Conservation (phyloP, 2,329 filamentous ascomycete genomes). For the Sphaceloma murrayae region DNA sequence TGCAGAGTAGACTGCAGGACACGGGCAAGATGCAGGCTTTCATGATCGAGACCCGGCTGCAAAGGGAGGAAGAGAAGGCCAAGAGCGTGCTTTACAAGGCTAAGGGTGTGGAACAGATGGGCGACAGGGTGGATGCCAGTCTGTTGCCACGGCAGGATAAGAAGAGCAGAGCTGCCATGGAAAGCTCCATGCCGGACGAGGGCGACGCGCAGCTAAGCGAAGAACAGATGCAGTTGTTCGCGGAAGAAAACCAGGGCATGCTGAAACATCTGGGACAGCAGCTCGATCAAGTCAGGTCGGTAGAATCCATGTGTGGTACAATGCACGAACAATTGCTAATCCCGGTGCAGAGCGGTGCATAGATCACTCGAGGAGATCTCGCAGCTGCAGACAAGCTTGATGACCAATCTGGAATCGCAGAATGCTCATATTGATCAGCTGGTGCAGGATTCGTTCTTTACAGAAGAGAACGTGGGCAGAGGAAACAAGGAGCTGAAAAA, state of each 20-base stretch:
- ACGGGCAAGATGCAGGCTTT: conserved; percentile 69
- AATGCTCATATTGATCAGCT: conserved; percentile 83
- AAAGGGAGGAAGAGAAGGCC: conserved; percentile 78
- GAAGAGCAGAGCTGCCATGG: conserved; percentile 7
- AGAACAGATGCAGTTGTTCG: conserved; percentile 88
- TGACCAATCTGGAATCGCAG: conserved; percentile 75
- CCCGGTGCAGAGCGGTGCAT: conserved; percentile 74
- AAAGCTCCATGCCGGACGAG: conserved; percentile 1
- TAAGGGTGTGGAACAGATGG: conserved; percentile 26
- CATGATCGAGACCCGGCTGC: conserved; percentile 88
- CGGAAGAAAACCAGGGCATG: conserved; percentile 86
- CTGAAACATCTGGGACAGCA: conserved; percentile 87
- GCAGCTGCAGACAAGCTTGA: conserved; percentile 80
- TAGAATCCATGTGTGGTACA: no score
- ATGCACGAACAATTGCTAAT: no score
- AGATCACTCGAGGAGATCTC: conserved; percentile 87
- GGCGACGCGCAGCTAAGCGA: conserved; percentile 28
- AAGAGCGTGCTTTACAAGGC: conserved; percentile 73
- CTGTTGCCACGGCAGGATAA: conserved; percentile 8
- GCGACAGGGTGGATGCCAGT: conserved; percentile 1
- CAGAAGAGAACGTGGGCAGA: conserved; percentile 73
- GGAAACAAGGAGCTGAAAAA: conserved; percentile 88
- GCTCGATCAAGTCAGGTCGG: conserved; percentile 87
- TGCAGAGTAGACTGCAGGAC: conserved; percentile 65
- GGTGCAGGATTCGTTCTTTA: conserved; percentile 70